Conservation (phyloP, 2,329 filamentous ascomycete genomes). For the Beauveria medogensis region DNA sequence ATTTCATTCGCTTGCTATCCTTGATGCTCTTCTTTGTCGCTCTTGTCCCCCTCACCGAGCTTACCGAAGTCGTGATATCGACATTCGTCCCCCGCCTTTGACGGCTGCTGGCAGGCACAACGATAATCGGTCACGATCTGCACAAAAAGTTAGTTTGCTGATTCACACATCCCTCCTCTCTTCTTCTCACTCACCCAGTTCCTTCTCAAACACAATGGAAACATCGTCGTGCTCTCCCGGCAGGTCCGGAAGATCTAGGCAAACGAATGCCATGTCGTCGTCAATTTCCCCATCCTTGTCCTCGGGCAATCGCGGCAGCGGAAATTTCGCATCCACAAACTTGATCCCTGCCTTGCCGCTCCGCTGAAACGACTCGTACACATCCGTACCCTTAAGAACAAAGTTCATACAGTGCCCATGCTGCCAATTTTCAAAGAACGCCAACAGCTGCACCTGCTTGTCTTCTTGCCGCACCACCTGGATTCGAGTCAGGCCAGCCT, state of each 20-base stretch:
- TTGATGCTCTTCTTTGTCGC: not conserved
- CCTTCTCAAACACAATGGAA: constrained; percentile 72
- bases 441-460: constrained; percentile 67
- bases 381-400: constrained; percentile 73
- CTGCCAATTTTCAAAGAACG: constrained; percentile 81
- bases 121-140: constrained; percentile 48
- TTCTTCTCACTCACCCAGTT: constrained; percentile 50
- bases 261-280: constrained; percentile 68
- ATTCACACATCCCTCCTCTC: not conserved
- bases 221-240: constrained; percentile 92
- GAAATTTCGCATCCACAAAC: constrained; percentile 86
- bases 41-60: not conserved
- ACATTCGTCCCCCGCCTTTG: constrained; percentile 36
- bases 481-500: constrained; percentile 69
- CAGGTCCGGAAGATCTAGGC: constrained; percentile 79
- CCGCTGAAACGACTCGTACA: constrained; percentile 62
- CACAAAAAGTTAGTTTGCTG: constrained; percentile 16
- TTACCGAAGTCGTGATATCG: constrained; percentile 13
- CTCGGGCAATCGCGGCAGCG: constrained; percentile 57
- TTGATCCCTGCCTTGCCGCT: constrained; percentile 64
- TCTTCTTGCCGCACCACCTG: constrained; percentile 68
- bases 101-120: constrained; percentile 48
- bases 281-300: constrained; percentile 43
- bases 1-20: not conserved
- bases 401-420: constrained; percentile 89